Evolutionary conservation across 345 rosid species (phyloP).

Genomic region (Fremontodendron californicum): DNA sequence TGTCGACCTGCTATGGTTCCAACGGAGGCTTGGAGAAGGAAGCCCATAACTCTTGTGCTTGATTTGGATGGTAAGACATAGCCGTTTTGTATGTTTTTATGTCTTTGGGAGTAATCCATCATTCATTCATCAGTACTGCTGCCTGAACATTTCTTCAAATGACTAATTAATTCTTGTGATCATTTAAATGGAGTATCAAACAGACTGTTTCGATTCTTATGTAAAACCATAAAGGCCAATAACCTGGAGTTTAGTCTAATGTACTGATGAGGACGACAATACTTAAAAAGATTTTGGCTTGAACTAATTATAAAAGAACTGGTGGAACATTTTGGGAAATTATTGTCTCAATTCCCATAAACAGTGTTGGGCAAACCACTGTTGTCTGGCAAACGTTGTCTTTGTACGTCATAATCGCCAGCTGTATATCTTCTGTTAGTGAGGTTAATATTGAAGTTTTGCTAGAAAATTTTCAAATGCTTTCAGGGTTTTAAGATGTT

Average conservation of each 20-base stretch:
- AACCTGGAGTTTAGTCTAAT: not conserved
- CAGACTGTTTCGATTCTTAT: not conserved
- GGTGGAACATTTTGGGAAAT: not conserved
- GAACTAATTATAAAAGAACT: not conserved
- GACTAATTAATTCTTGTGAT: not conserved
- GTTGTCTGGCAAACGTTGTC: not conserved
- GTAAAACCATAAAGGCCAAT: not conserved
- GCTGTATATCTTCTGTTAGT: not conserved
- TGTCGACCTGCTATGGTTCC: conserved; percentile 38
- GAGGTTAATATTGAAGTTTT: not conserved
- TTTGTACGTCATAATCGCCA: not conserved
- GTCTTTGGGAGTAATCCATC: not conserved
- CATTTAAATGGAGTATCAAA: not conserved
- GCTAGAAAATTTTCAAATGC: not conserved
- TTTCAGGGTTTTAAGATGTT: not conserved
- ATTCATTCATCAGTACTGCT: not conserved
- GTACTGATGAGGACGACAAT: not conserved
- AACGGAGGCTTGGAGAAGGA: conserved; percentile 48
- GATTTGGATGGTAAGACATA: conserved; percentile 83
- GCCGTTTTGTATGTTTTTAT: not conserved
- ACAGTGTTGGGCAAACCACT: not conserved
- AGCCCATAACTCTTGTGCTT: conserved; percentile 73
- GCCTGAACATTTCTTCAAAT: not conserved
- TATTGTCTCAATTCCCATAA: not conserved
- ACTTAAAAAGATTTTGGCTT: not conserved